Conservation (phyloP, 768 basidiomycete species). For the Leccinum rimulosum region DNA sequence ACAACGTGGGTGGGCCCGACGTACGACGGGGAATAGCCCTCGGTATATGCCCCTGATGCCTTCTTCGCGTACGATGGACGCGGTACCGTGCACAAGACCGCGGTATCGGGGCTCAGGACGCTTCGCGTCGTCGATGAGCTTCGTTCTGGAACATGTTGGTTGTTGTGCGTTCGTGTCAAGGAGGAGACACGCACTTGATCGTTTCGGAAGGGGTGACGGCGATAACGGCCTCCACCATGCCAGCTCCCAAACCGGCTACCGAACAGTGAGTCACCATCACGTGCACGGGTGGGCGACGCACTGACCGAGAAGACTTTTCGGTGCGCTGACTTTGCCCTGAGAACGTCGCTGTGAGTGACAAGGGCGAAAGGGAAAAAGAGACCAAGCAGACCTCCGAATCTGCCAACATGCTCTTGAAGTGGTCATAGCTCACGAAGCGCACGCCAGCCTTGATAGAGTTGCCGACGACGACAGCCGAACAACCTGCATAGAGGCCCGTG, state of each 20-base stretch:
- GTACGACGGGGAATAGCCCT: constrained; percentile 89
- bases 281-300: background rate
- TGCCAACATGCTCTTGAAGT: constrained; percentile 80
- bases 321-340: constrained; percentile 89
- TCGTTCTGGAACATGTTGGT: constrained; percentile 64
- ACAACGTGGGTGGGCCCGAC: constrained; percentile 26
- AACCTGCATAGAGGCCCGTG: constrained; percentile 89
- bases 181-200: constrained; percentile 71
- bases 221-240: constrained; percentile 87
- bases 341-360: background rate
- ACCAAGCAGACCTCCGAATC: constrained; percentile 65
- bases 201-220: constrained; percentile 98
- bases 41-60: constrained; percentile 84
- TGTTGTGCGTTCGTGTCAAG: background rate
- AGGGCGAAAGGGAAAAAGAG: background rate
- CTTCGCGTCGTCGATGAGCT: constrained; percentile 93
- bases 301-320: constrained; percentile 77
- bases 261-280: constrained; percentile 10
- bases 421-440: constrained; percentile 91
- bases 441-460: constrained; percentile 96
- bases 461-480: constrained; percentile 83
- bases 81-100: constrained; percentile 84
- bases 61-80: constrained; percentile 77
- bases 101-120: constrained; percentile 80
- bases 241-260: constrained; percentile 78